Base-by-base conservation (phyloP, 176 grass and related monocot species). In the Stipa capillata region DNA sequence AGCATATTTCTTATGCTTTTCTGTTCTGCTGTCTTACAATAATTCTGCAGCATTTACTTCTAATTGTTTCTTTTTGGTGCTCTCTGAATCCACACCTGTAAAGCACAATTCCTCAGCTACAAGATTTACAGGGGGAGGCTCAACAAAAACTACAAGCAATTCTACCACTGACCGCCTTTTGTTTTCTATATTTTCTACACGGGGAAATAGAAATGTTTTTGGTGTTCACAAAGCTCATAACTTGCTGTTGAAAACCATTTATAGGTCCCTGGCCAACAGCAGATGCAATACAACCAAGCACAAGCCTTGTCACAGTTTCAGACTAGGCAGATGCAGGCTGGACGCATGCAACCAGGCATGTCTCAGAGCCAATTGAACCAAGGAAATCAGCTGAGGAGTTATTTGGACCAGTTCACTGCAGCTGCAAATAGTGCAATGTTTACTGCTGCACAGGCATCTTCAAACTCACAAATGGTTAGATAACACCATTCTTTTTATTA, bases 391-490 rank as follows among this genome's bases (percentile, higher is more conserved):
- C 77, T 94, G 54, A 84, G 96, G 80, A 98, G 62, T 66, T 87
- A 94, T 64, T 76, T 98, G 68, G 85, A 86, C n/a, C 95, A 98
- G 82, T 93, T 94, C 20, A 76, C 80, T 89, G 92, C 87, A 89
- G 79, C 89, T 73, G 82, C 81, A 35, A 98, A 94, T 32, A 94
- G 57, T 88, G 77, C 92, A 34, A 84, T 98, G 85, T 98, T 90
- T 53, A 90, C 67, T 78, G 84, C 96, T 72, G 92, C 90, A 44
- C 96, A 98, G 62, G 82, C 89, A 77, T 98, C 96, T 72, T 89
- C 96, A 42, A 98, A 84, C 76, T 93, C 96, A 77, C 92, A 98
- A 69, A 98, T 98, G 92, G 96, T 94, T 35, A 65, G 82, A 62
- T 70, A 43, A 23, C 21, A 73, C 81, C 5, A 48, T 78, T 14